A percentile compares a stretch with the other conserved stretches of the same genome.
Conservation (phyloP, 2,329 filamentous ascomycete species). For the Dactylonectria macrodidyma region DNA sequence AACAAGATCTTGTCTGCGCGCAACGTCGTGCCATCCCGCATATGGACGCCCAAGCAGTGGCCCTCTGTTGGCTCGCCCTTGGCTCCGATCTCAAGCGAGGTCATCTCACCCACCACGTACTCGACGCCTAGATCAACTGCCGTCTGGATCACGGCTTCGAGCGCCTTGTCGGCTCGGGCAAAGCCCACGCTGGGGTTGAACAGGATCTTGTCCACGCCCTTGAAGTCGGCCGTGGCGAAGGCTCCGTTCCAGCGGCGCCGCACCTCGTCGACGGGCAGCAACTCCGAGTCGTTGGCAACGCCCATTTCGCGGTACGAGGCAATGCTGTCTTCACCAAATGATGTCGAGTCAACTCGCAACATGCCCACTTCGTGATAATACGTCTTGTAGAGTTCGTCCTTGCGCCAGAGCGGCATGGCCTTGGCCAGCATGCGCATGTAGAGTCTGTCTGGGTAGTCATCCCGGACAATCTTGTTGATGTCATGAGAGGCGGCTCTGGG, state of each 20-base stretch:
- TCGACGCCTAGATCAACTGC: slow-evolving; percentile 68
- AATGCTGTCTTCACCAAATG: slow-evolving; percentile 62
- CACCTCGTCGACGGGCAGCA: slow-evolving; percentile 66
- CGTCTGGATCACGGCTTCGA: slow-evolving; percentile 67
- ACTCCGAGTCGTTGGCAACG: slow-evolving; percentile 57
- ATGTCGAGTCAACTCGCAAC: slow-evolving; percentile 58
- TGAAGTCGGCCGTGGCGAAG: slow-evolving; percentile 71
- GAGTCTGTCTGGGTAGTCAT: slow-evolving; percentile 58
- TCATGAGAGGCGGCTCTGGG: slow-evolving; percentile 63
- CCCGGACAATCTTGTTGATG: slow-evolving; percentile 61
- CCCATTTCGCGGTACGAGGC: slow-evolving; percentile 53
- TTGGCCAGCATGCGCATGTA: slow-evolving; percentile 58
- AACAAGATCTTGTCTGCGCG: slow-evolving; percentile 68
- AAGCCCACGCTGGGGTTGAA: slow-evolving; percentile 73
- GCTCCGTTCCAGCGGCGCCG: slow-evolving; percentile 69
- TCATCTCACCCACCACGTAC: slow-evolving; percentile 67
- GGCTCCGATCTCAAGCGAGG: slow-evolving; percentile 61
- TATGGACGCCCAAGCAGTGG: slow-evolving; percentile 64
- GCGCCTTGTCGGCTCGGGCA: slow-evolving; percentile 70
- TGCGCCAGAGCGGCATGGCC: slow-evolving; percentile 58
- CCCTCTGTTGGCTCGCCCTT: slow-evolving; percentile 55
- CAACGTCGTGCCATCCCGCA: slow-evolving; percentile 61
- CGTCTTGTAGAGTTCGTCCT: slow-evolving; percentile 64
- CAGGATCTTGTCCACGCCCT: slow-evolving; percentile 67
- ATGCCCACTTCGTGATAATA: slow-evolving; percentile 73